Evolutionary conservation across 495 filamentous ascomycete species (phyloP).

Genomic region (Lasiosphaeria miniovina): DNA sequence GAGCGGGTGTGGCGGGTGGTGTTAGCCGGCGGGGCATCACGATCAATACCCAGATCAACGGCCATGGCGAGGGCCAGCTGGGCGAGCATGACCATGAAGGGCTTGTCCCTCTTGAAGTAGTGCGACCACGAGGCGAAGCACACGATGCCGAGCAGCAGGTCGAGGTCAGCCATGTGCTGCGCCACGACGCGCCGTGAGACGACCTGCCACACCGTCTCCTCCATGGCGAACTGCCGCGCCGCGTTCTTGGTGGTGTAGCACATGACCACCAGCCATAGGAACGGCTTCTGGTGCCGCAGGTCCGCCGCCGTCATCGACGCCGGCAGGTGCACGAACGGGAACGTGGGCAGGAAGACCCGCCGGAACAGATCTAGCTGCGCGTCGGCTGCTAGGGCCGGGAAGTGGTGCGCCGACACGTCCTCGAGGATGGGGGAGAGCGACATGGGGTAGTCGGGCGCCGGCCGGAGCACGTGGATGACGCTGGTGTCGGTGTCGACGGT

Average conservation of each 20-base stretch:
- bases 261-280: background rate
- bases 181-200: background rate
- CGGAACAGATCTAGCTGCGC: background rate
- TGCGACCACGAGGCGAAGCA: background rate
- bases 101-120: slow-evolving; percentile 1
- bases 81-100: background rate
- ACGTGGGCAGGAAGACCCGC: background rate
- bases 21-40: background rate
- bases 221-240: background rate
- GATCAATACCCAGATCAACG: background rate
- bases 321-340: background rate
- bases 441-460: background rate
- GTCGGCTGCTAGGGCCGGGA: background rate
- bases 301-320: background rate
- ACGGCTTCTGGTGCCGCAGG: background rate
- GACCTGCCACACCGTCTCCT: background rate
- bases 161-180: background rate
- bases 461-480: background rate
- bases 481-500: background rate
- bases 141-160: background rate
- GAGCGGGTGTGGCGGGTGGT: background rate
- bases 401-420: background rate
- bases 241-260: background rate
- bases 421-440: background rate
- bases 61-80: background rate